A percentile compares a stretch with the other conserved stretches of the same genome.
These are phyloP conservation scores for Gamarada debralockiae DNA, from an alignment of 495 filamentous ascomycete genomes.

Conservation along the genomic window DNA sequence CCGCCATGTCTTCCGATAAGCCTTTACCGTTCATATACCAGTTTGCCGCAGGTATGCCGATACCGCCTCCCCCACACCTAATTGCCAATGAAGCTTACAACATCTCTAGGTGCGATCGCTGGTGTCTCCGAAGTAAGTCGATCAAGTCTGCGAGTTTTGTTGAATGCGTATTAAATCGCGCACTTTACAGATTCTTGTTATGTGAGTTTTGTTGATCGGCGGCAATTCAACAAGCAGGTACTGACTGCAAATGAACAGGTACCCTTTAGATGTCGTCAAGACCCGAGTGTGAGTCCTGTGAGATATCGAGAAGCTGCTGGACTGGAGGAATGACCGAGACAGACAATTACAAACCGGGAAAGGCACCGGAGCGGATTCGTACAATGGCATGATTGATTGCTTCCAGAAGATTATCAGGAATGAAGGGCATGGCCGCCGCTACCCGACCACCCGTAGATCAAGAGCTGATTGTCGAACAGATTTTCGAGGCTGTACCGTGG, in stretches of 20 bases:
- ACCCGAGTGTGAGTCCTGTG: conserved; percentile 75
- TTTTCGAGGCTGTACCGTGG: conserved; percentile 90
- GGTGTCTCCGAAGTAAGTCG: conserved; percentile 83
- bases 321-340: conserved; percentile 25
- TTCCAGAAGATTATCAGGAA: conserved; percentile 92
- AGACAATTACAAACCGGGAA: conserved; percentile 84
- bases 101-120: conserved; percentile 63
- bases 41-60: conserved; percentile 66
- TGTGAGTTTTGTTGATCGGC: conserved; percentile 44
- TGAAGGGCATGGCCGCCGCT: conserved; percentile 67
- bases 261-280: conserved; percentile 97
- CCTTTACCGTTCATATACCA: conserved; percentile 83
- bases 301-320: background rate
- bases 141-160: background rate
- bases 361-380: conserved; percentile 67
- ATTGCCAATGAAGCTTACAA: conserved; percentile 21
- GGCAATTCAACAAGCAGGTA: background rate
- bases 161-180: conserved; percentile 29
- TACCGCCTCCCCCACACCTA: background rate
- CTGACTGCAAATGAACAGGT: conserved; percentile 52
- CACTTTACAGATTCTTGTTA: conserved; percentile 70
- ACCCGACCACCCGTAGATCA: background rate
- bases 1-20: conserved; percentile 37
- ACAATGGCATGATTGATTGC: conserved; percentile 97
- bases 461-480: conserved; percentile 37